Base-by-base conservation (phyloP, 441 rosid genomes). In the Arabidopsis hybrid region DNA sequence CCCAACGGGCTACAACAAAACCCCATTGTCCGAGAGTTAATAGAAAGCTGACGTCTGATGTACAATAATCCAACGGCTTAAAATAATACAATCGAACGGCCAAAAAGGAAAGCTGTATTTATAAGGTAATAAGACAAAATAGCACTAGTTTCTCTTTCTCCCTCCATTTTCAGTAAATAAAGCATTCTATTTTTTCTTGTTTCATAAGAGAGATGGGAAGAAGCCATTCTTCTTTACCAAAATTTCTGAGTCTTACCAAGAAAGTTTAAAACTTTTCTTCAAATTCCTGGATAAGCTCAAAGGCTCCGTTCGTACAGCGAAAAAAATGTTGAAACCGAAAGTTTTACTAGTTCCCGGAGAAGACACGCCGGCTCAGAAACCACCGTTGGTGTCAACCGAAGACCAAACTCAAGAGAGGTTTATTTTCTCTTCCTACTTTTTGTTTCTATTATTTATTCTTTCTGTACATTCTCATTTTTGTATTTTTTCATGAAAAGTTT, bases 91-190 rank as follows among this genome's bases (percentile, higher is more conserved):
- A 71, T 71, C 69, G 6, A 51, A 61, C 52, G 29, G 52, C 26
- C 53, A 71, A 8, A 6, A 62, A 39, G 1, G 8, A 51, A 47
- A 60, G 26, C n/a, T 56, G 45, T 32, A 11, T 12, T 4, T 69
- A 35, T 69, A 3, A 32, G 29, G 47, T 18, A 46, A 62, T 46
- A 69, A 34, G 57, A 16, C 11, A 58, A 14, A 14, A 2, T 17
- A 46, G 9, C 10, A 69, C 21, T 7, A 34, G 36, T 49, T 36
- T 47, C 50, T 70, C 71, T 31, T 14, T 52, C 67, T 60, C 74
- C 74, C 67, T 70, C 74, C 67, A 60, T 59, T 70, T 70, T 36
- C 59, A 17, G 11, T 8, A 16, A 2, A 21, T 21, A n/a, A 46
- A 46, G 51, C 26, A 31, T 31, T 31, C 32, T 31, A 31, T 31